Conservation (phyloP, 2,329 filamentous ascomycete species). For the Berkeleyomyces basicola region DNA sequence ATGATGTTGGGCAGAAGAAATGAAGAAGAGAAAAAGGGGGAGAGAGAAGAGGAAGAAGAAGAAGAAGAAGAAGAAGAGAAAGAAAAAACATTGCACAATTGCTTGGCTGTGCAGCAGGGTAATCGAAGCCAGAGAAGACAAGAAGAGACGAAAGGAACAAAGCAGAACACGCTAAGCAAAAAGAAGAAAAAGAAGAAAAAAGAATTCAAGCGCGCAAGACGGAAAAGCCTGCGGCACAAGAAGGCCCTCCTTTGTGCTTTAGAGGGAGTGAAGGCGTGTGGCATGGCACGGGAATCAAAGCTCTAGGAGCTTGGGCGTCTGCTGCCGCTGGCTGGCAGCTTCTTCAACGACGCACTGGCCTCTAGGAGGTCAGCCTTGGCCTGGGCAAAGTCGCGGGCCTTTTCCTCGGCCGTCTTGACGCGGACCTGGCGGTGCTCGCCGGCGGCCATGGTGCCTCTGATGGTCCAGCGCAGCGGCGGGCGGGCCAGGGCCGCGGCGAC, state of each 20-base stretch:
- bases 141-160: background rate
- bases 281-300: background rate
- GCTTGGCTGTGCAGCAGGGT: background rate
- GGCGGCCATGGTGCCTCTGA: slow-evolving; percentile 22
- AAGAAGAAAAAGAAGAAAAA: background rate
- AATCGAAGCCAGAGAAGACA: background rate
- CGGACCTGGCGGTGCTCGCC: slow-evolving; percentile 17
- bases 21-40: background rate
- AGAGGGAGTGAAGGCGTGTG: no score
- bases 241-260: no score
- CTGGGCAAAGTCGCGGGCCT: slow-evolving; percentile 27
- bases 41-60: background rate
- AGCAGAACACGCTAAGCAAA: background rate
- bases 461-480: slow-evolving; percentile 27
- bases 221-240: no score
- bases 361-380: slow-evolving; percentile 32
- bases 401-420: slow-evolving; percentile 21
- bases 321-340: background rate
- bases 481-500: slow-evolving; percentile 28
- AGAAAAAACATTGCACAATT: background rate
- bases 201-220: no score
- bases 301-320: background rate
- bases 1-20: background rate
- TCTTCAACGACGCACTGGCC: slow-evolving; percentile 17
- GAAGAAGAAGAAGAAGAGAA: background rate